Evolutionary conservation across 1,284 basidiomycete species (phyloP), one percentile per base, ranked within the genome.

Genomic region (Apiotrichum sp.): DNA sequence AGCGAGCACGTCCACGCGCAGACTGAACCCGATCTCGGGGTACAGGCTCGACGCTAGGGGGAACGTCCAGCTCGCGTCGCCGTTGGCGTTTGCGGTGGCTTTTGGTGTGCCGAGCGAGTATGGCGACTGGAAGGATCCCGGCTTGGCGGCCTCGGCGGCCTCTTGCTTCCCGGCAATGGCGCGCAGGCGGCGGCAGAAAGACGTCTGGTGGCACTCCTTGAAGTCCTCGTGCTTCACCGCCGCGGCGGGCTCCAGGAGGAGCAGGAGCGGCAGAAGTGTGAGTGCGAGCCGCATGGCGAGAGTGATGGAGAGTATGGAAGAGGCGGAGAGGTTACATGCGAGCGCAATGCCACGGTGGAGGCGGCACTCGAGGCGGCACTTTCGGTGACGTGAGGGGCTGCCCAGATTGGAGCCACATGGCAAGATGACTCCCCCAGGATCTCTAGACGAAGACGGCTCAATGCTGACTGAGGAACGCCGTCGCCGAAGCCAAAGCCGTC

Each of bases 161-260:
- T 80, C 78, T 13, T 88, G 86, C 52, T 87, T 82, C 9, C 81
- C 78, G 53, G 89, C 83, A 50, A 96, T 82, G 0, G 86, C 86
- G 47, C 92, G 84, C 51, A 90, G 88, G 60, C 92, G 81, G 47
- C 88, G 84, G 78, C 93, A 96, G 78, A 97, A 96, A 13, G 88
- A 89, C 0, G 89, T 83, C 74, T 96, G 89, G 16, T 82, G 81
- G 71, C 93, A 96, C 59, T 84, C 89, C 77, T 95, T 96, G 80
- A 93, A 96, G 75, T 96, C 89, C 58, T 86, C 81, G 41, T 80
- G 71, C 66, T 81, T 81, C 56, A 80, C 78, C 5, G 71, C 76
- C 3, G 58, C 32, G 1, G 65, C 10, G 3, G 22, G 4, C 35
- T 48, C 47, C 66, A 10, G 43, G 47, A 13, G 58, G 13, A 29